Conservation (phyloP, 2,329 filamentous ascomycete genomes). For the Epichloe uncinata region DNA sequence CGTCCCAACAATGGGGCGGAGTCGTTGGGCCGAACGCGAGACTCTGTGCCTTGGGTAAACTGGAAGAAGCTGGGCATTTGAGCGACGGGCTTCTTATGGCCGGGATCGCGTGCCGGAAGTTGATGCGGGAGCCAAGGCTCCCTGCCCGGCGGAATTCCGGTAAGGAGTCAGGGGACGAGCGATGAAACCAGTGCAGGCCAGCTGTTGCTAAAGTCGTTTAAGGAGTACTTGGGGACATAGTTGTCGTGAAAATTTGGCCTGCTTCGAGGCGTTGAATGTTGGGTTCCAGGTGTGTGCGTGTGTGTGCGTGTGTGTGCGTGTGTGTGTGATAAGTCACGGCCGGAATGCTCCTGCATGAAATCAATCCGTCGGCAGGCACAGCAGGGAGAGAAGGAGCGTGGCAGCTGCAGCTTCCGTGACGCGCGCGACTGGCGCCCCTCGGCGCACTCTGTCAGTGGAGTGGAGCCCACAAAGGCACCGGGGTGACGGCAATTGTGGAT, state of each 20-base stretch:
- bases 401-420: not conserved
- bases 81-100: constrained; percentile 2
- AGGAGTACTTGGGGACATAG: not conserved
- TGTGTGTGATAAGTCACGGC: not conserved
- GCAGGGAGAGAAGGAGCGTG: not conserved
- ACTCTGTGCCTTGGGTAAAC: constrained; percentile 53
- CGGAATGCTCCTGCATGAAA: not conserved
- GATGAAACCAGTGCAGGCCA: not conserved
- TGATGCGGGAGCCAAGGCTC: constrained; percentile 1
- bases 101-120: not conserved
- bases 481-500: not conserved
- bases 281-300: not conserved
- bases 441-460: too few species aligned
- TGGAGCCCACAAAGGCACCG: not conserved
- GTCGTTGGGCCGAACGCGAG: constrained; percentile 37
- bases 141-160: not conserved
- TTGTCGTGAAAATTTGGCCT: not conserved
- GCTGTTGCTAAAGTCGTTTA: not conserved
- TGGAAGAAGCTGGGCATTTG: constrained; percentile 52
- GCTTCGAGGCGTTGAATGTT: not conserved
- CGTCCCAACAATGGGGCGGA: constrained; percentile 49
- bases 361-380: not conserved
- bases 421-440: not conserved
- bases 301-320: too few species aligned
- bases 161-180: not conserved